Evolutionary conservation across 1,284 basidiomycete genomes (phyloP), one percentile per base, ranked within the genome.

Genomic region (Dichomitus squalens): DNA sequence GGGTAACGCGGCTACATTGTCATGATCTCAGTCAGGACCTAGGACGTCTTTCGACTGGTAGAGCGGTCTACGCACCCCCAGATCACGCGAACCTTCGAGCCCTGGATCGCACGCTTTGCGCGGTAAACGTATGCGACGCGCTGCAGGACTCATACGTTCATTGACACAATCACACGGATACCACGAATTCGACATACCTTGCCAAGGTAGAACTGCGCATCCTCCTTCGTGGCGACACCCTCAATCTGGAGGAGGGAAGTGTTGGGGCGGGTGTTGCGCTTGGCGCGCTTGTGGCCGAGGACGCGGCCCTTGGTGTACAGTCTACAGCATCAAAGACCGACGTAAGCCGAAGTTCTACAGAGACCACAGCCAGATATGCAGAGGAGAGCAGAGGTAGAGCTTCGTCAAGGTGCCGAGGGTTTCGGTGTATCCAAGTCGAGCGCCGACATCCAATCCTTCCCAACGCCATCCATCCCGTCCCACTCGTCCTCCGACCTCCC

Each of bases 61-160:
- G 44, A 47, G 27, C 36, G 55, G 11, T 9, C n/a, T 5, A 76
- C 85, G 69, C 66, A 93, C 90, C 95, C 95, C 95, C 95, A 98
- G 82, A 98, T 96, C 65, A 98, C 94, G 68, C 95, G 92, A 73
- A 97, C 83, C 78, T 95, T 95, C 69, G 92, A 92, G 63, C 95
- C 95, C 75, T 90, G 88, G 66, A 96, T 86, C 78, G 94, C 92
- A 74, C 87, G 85, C 84, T 96, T 95, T 64, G 94, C 95, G 76
- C 90, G 90, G 88, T 99, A 99, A 70, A 99, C 95, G 79, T 92
- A 99, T 63, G 96, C 97, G 66, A 99, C 85, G 69, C 96, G 93
- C 95, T 97, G 69, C 39, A 38, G 29, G 41, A 52, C 16, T 11
- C 16, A 49, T 38, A 51, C 57, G 27, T 43, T 50, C 14, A 40